Base-by-base conservation (phyloP, 2,329 filamentous ascomycete species). In the Pleurostoma richardsiae region DNA sequence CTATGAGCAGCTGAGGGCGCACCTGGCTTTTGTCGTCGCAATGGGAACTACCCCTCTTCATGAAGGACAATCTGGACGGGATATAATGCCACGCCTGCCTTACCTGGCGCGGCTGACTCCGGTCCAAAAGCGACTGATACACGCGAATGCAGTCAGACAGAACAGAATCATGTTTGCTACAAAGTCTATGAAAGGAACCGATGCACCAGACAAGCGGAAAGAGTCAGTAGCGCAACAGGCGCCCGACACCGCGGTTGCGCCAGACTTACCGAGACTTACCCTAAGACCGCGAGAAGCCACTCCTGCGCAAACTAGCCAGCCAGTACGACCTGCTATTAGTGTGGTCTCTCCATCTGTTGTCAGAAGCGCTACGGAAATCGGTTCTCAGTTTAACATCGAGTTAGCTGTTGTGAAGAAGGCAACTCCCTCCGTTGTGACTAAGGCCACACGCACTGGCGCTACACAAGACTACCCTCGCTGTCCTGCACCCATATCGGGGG, bases 81-180 rank as follows among this genome's bases (percentile, higher is more conserved):
- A 30, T 30, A 30, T 7, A 30, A n/a, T 30, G 28, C 29, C 10
- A n/a, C 26, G 10, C 27, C 11, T n/a, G 6, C 27, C 29, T 8
- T 28, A 43, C 26, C 29, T 7, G 29, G 11, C 10, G 27, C 33
- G 19, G 26, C 33, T 44, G 29, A 44, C 42, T 26, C 8, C 30
- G n/a, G 42, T 44, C 42, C 42, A 44, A 36, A 44, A 44, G 33
- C 10, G 33, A 36, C 42, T 44, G 33, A 39, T 44, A 5, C 42
- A 39, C 42, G 42, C 30, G 26, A 44, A 44, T 36, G 27, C 39
- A n/a, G 8, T 39, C 8, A 44, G 42, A 31, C n/a, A 29, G 33
- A 44, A 44, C n/a, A 38, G 42, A 27, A 44, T 44, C 19, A 27
- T 44, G 33, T 44, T 39, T 39, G 42, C 30, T 28, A 44, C 42